Evolutionary conservation across 768 basidiomycete genomes (phyloP), one percentile per base, ranked within the genome.

Genomic region (Boletus reticuloceps): DNA sequence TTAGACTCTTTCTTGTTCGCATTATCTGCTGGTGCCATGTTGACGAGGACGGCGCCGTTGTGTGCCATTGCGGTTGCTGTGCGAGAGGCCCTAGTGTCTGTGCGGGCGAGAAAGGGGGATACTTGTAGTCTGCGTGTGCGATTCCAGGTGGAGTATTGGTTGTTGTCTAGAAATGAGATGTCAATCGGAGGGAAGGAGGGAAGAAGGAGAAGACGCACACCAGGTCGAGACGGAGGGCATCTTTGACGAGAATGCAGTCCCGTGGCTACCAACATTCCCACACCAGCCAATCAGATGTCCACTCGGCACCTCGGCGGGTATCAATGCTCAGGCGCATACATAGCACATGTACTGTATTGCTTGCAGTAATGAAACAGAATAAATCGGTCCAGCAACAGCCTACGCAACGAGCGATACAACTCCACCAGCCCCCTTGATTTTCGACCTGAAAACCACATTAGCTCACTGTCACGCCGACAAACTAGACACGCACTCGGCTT

Each of bases 341-440:
- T 29, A 29, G 29, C 29, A 29, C 29, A 29, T 9, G 29, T 29
- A 29, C 25, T 25, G 25, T 25, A 25, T 25, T 25, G 25, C 25
- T 25, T 25, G 29, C 29, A 13, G 13, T 17, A 36, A 34, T 7
- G 47, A 47, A 49, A 27, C 47, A 49, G 6, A 8, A 31, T 4
- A 29, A 29, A 29, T 27, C 27, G 9, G 27, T 27, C 27, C 27
- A 27, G 27, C 8, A 37, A 17, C n/a, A 54, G 13, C 55, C 68
- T 83, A 98, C 74, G 96, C 96, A 68, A 94, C 78, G 66, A 98
- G 82, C 75, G 85, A 85, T 64, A 99, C 93, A 68, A 96, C 94
- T 69, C 94, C 94, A 56, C 94, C 94, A 58, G 90, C 91, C 76
- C 87, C 93, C 78, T 91, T 93, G 80, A 94, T 94, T 76, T 93